Evolutionary conservation across 805 yeast genomes (phyloP), one percentile per base, ranked within the genome.

Genomic region (Danielozyma ontarioensis): DNA sequence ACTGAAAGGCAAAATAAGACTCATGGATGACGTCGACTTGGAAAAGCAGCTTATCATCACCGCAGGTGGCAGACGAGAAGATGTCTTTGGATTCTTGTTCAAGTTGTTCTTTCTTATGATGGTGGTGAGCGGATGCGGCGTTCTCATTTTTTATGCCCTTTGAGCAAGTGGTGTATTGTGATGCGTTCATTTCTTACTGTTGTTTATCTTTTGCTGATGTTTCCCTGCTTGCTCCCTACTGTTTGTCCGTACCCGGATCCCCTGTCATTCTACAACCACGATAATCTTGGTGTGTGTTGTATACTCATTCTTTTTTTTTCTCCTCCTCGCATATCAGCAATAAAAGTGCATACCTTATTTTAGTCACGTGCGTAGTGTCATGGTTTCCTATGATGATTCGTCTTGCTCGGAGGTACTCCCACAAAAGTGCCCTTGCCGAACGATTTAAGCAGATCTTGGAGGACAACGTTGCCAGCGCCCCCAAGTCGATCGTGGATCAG

Each of bases 51-150:
- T 62, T 25, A 60, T 58, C 16, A 39, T 51, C 11, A 57, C 62
- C 16, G 68, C 68, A 3, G 68, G 68, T 10, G 66, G 68, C 13
- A 56, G 46, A 24, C 46, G 55, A 24, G 64, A 61, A 28, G 43
- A 56, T 29, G 63, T 63, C 13, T 43, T 45, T 27, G 50, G 59
- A 23, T 62, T 59, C 36, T 41, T 62, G 17, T 36, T 54, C 23
- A 63, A 63, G 41, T 36, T 62, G 19, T 8, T 52, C 3, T 43
- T 62, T 15, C 50, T 63, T 28, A 44, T 51, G 37, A 22, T 35
- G 3, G 48, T 59, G 13, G 67, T 62, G 15, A 35, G 50, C 25
- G 67, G 62, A 1, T 54, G 57, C 28, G 56, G 62, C 3, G 51
- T 63, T 13, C 49, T 62, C 32, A 57, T 63, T 12, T 60, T 63